Base-by-base conservation (phyloP, 2,329 filamentous ascomycete genomes). In the Pleoardoris graminearum region DNA sequence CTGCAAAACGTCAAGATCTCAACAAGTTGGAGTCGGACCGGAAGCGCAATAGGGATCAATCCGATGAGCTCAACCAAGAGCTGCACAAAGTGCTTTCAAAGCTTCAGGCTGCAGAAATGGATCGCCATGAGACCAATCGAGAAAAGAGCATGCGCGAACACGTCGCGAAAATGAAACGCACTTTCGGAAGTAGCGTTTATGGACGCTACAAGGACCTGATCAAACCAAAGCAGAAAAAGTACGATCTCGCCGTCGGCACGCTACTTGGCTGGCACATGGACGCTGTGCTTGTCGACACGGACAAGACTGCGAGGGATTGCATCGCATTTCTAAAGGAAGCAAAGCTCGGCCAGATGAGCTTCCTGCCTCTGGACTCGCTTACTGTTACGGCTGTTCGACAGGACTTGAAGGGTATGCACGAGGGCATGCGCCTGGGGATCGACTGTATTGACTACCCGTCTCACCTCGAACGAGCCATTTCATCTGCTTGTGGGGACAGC, bases 191-290 rank as follows among this genome's bases (percentile, higher is more conserved):
- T 3, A 93, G 93, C 41, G 67, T 99, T 38, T 90, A 90, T 61
- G 94, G 94, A 17, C 87, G 93, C 39, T 85, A 97, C 39, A 90
- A 91, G 57, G 91, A 96, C 60, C 83, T 99, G 36, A 97, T 94
- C 77, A 92, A 90, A 60, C 93, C 94, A 1, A 97, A 97, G 74
- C 91, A 97, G 76, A 97, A 96, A 76, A 97, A 97, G 72, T 99
- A 87, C 67, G 90, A 94, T 58, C 90, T 94, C 61, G 94, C 94
- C 39, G 90, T 99, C 58, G 91, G 90, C 64, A 95, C 91, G 19
- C 91, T 96, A 6, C 83, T 99, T 3, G 94, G 94, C 45, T 86
- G 90, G 49, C 90, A 97, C 68, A 96, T 96, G 70, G 93, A 99
- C 71, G 90, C 92, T 0, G 88, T 99, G 37, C 86, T 99, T 43